Evolutionary conservation across 176 grass and related monocot genomes (phyloP), one percentile per base, ranked within the genome.

Genomic region (Calamus simplicifolius): DNA sequence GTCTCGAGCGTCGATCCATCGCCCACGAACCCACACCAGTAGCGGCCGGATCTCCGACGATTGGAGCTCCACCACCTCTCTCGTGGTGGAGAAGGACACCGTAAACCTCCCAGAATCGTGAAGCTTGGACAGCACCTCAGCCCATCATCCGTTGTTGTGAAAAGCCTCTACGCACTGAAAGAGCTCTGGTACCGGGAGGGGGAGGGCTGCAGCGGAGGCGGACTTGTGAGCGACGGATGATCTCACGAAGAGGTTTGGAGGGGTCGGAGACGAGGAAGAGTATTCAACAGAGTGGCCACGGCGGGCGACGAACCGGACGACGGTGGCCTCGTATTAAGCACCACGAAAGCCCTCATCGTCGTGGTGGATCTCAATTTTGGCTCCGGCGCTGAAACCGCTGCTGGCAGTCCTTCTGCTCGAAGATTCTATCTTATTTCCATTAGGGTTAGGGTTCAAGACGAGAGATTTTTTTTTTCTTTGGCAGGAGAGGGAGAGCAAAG

Each of bases 101-200:
- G 63, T 69, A 55, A 72, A 95, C 21, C 48, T 17, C 17, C 27
- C 25, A 2, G 48, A 14, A 0, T 38, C n/a, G n/a, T n/a, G n/a
- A n/a, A n/a, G n/a, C n/a, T 12, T 43, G 18, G 56, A 63, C 6
- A 90, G 54, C 59, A 90, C 64, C 64, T 16, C 82, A 0, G 75
- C 67, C 87, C 87, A 90, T 82, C 87, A 90, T 0, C 87, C 82
- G n/a, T 90, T 82, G 30, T 82, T 62, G 64, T 90, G 82, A 72
- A 85, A 82, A 5, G 82, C 82, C 82, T 90, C 87, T n/a, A 90
- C 79, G 51, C 79, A 52, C 56, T 85, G 67, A 72, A 80, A 61
- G 5, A 38, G 4, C 5, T 2, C 5, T 61, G n/a, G n/a, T 79
- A 64, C 1, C 13, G 16, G 19, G 30, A 4, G 3, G 43, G 10